Evolutionary conservation across 2,329 filamentous ascomycete species (phyloP), one percentile per base, ranked within the genome.

Genomic region (Teratosphaeria destructans): DNA sequence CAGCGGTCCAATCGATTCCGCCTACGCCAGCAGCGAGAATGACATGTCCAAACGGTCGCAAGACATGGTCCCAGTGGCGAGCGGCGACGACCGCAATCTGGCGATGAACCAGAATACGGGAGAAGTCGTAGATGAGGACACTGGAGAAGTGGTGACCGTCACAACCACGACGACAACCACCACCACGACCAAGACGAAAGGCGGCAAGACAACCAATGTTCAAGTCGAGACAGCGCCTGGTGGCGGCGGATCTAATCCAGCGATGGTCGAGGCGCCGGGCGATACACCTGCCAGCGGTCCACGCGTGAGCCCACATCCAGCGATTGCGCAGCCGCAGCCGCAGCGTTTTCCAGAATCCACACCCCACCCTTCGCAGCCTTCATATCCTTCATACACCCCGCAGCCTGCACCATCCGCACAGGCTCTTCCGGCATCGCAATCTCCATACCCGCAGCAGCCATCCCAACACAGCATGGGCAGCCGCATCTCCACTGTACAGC

Each of bases 121-220:
- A 43, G 64, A 69, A 49, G 68, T 70, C 12, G 56, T 67, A 10
- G 68, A 70, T 34, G 63, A 70, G 26, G 65, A 68, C 32, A 70
- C 67, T 2, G 68, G 68, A 10, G 66, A 70, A 57, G 60, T 68
- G 5, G 66, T 70, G n/a, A 64, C 14, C 26, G 54, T 52, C 16
- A 52, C 43, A 26, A 58, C 58, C 27, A 60, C 58, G 16, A 60
- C 58, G 4, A 57, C 55, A 16, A 60, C 58, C 14, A 60, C 58
- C 34, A 60, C 58, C 23, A 60, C 54, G 11, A 60, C 54, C 16
- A 55, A 35, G 11, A 55, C 57, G 16, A 26, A 39, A 23, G 39
- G 23, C 6, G 54, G 54, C 19, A 57, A 53, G 27, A 37, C 26
- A 19, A 52, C 39, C 11, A 27, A 47, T n/a, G 49, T 54, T 8